phyloP scores from a whole-genome alignment of 2,329 filamentous ascomycete genomes.

The Neocatenulostroma microsporum region DNA sequence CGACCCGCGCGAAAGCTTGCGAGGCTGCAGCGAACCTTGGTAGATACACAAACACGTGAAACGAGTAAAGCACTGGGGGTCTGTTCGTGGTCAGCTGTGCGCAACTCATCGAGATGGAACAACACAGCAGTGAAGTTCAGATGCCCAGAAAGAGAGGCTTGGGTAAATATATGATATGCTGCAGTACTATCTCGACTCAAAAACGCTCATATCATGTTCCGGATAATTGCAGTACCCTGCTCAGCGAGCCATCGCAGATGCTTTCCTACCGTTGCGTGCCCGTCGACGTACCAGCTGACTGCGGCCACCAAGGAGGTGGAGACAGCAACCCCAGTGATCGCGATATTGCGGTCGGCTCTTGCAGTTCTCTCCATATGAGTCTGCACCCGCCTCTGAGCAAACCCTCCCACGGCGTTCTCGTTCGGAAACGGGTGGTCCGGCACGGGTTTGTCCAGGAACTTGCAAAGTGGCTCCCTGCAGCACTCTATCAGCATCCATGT shows the following conservation, averaged over 20 bases:
- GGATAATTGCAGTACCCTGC: no score
- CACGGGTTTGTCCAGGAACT: conserved; percentile 10
- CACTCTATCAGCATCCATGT: conserved; percentile 11
- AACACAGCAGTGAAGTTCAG: no score
- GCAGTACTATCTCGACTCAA: no score
- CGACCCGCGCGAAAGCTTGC: no score
- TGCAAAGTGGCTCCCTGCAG: conserved; percentile 10
- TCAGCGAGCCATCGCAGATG: not conserved
- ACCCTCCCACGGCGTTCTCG: not conserved
- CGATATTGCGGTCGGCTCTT: not conserved
- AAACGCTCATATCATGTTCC: no score
- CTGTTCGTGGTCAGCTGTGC: no score
- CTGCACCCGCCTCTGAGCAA: not conserved
- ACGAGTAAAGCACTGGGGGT: no score
- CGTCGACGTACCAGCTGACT: not conserved
- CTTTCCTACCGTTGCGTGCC: not conserved
- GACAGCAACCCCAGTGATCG: not conserved
- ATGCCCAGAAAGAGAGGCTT: no score
- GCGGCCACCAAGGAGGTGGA: not conserved
- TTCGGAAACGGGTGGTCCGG: not conserved
- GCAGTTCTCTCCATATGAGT: not conserved
- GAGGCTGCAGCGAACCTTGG: no score
- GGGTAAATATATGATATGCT: no score
- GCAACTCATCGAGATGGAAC: no score
- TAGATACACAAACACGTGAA: no score